phyloP scores from a whole-genome alignment of 139 green algal genomes.

The Chlamydomonas incerta region DNA sequence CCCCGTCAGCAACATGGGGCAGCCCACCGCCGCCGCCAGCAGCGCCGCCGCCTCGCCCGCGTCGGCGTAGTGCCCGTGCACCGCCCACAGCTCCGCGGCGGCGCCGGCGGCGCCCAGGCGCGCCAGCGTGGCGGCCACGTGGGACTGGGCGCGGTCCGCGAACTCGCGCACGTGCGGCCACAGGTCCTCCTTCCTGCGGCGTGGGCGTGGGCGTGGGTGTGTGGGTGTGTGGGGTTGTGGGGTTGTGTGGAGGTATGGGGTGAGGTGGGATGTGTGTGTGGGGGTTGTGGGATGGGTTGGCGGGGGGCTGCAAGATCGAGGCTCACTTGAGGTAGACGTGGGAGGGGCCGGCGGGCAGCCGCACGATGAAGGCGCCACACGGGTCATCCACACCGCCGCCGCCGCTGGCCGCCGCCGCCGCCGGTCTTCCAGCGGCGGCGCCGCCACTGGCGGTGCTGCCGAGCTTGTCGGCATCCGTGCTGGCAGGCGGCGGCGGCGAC shows the following conservation, averaged over 20 bases:
- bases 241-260: too few species aligned
- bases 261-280: background rate
- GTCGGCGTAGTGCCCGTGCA: constrained; percentile 90
- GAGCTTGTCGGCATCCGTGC: constrained; percentile 65
- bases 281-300: background rate
- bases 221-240: too few species aligned
- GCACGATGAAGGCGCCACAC: constrained; percentile 90
- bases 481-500: constrained; percentile 57
- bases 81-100: constrained; percentile 67
- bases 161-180: constrained; percentile 96
- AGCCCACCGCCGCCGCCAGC: constrained; percentile 82
- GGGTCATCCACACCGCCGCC: background rate
- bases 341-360: constrained; percentile 81
- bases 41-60: constrained; percentile 79
- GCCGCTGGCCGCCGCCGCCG: too few species aligned
- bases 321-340: constrained; percentile 79
- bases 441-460: too few species aligned
- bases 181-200: constrained; percentile 85
- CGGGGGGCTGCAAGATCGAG: background rate
- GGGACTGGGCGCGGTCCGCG: constrained; percentile 80
- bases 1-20: constrained; percentile 94
- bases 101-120: constrained; percentile 64
- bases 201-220: too few species aligned
- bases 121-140: constrained; percentile 71
- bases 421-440: background rate